These are phyloP conservation scores for Podospora tetraspora DNA, from an alignment of 495 filamentous ascomycete genomes.

Conservation along the genomic window DNA sequence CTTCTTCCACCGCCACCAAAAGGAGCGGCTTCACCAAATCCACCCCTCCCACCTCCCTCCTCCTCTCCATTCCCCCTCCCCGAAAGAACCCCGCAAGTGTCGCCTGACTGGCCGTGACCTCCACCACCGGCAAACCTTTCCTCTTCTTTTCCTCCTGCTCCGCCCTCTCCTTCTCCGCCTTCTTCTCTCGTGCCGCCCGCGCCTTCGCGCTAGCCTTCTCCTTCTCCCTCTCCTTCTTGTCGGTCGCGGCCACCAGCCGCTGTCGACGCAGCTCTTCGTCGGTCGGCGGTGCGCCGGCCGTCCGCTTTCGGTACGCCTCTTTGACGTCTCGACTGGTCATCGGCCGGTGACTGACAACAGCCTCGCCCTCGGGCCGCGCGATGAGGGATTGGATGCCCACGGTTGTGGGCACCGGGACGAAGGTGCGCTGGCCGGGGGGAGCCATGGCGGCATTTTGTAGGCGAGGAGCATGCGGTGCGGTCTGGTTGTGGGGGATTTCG, in stretches of 20 bases:
- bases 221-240: conserved; percentile 41
- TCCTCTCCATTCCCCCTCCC: conserved; percentile 26
- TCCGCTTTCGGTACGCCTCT: conserved; percentile 34
- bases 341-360: conserved; percentile 19
- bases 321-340: conserved; percentile 45
- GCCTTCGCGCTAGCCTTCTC: conserved; percentile 35
- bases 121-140: conserved; percentile 38
- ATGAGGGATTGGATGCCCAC: conserved; percentile 23
- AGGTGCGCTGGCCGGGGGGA: conserved; percentile 20
- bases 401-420: conserved; percentile 24
- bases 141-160: conserved; percentile 34
- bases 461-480: neutral
- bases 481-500: neutral
- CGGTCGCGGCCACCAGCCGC: conserved; percentile 41
- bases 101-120: conserved; percentile 40
- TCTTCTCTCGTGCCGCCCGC: conserved; percentile 37
- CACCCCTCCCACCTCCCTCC: conserved; percentile 15
- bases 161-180: conserved; percentile 37
- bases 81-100: conserved; percentile 39
- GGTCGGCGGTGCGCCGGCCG: conserved; percentile 26
- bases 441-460: conserved; percentile 18
- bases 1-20: neutral
- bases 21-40: conserved; percentile 2
- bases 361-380: conserved; percentile 8
- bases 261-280: conserved; percentile 39